Base-by-base conservation (phyloP, 495 filamentous ascomycete genomes). In the Talaromyces wortmannii region DNA sequence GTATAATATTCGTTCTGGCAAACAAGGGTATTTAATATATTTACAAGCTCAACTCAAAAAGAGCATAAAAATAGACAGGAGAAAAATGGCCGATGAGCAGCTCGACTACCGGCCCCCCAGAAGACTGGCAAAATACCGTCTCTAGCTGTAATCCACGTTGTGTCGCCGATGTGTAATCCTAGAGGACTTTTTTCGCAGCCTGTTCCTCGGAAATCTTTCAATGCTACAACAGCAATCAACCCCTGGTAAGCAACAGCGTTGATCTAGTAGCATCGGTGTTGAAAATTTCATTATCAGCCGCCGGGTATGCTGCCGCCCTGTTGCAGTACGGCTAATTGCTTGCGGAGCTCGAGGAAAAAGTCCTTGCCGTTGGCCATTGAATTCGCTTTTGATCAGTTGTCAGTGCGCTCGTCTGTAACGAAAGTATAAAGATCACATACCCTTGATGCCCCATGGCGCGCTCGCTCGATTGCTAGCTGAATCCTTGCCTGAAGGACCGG, bases 331-430 rank as follows among this genome's bases (percentile, higher is more conserved):
- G 76, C 67, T 5, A 80, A 60, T 54, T 80, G 76, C 60, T 79
- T 80, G 6, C 76, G 71, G 15, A 81, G 70, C 55, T 80, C 78
- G 51, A 77, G 59, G 55, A 77, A 80, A 61, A 81, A 80, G 46
- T 81, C 78, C 62, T 77, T 79, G 8, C 77, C 76, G 53, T 71
- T 80, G 7, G 69, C 74, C 78, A 80, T 81, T 5, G 65, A 68
- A 53, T 79, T 79, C 29, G 76, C 78, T 81, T 59, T 36, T 23
- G 23, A 54, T 0, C 0, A 7, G 15, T 36, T 54, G 50, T 70
- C 31, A 65, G 53, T 29, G 23, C 48, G 48, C 10, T n/a, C 45
- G 15, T 12, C 10, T 57, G 33, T 30, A 23, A 45, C 13, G n/a
- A 13, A 30, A 45, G 31, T n/a, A 17, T n/a, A 30, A 18, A 31